These are phyloP conservation scores for Trichosporon sp. DNA, from an alignment of 1,284 basidiomycete species.

Conservation along the genomic window DNA sequence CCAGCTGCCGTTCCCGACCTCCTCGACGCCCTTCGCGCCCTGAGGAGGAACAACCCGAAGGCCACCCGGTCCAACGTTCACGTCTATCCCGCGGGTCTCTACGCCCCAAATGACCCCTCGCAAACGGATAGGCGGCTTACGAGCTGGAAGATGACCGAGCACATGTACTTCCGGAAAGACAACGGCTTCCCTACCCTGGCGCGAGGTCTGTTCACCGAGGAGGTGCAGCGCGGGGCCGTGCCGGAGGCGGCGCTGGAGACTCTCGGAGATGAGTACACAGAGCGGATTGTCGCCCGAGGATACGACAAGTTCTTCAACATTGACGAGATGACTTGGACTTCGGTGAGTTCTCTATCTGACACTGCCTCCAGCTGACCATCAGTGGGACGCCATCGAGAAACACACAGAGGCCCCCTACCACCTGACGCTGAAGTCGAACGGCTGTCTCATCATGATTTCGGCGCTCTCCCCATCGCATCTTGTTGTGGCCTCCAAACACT, in stretches of 20 bases:
- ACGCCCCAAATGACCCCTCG: constrained; percentile 20
- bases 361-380: constrained; percentile 12
- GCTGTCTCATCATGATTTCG: constrained; percentile 95
- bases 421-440: constrained; percentile 92
- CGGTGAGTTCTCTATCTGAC: constrained; percentile 56
- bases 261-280: constrained; percentile 24
- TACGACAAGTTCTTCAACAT: constrained; percentile 99
- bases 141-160: constrained; percentile 95
- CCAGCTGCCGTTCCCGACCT: constrained; percentile 34
- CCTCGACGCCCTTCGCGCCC: constrained; percentile 31
- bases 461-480: constrained; percentile 72
- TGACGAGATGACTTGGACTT: constrained; percentile 89
- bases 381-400: constrained; percentile 74
- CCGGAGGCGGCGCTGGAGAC: constrained; percentile 31
- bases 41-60: constrained; percentile 36
- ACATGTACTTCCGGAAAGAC: constrained; percentile 80
- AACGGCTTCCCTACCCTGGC: constrained; percentile 89
- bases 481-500: constrained; percentile 88
- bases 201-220: constrained; percentile 72
- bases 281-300: constrained; percentile 77
- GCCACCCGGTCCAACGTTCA: constrained; percentile 38
- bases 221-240: constrained; percentile 31
- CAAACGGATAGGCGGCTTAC: constrained; percentile 52
- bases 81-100: constrained; percentile 38
- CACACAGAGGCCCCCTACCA: constrained; percentile 78